Evolutionary conservation across 805 yeast species (phyloP).

Genomic region (Pichia occidentalis): DNA sequence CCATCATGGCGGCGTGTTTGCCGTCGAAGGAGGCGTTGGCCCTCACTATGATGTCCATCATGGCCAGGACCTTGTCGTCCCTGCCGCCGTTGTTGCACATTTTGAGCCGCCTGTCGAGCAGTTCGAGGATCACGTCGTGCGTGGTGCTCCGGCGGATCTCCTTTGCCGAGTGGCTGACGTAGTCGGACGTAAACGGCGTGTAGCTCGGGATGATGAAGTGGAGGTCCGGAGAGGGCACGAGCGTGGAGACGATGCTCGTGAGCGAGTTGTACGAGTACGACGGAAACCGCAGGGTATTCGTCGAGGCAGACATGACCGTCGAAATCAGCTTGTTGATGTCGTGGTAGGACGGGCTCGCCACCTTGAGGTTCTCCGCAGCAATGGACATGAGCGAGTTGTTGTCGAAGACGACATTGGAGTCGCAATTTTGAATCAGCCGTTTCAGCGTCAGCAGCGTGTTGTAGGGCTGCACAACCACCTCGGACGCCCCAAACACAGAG

Average conservation of each 20-base stretch:
- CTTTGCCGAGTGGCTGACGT: constrained; percentile 36
- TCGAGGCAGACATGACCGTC: constrained; percentile 73
- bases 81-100: constrained; percentile 48
- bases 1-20: constrained; percentile 31
- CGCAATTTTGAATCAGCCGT: constrained; percentile 77
- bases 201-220: constrained; percentile 70
- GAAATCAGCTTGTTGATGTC: constrained; percentile 84
- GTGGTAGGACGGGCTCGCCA: constrained; percentile 56
- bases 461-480: constrained; percentile 97
- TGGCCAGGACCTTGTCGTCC: constrained; percentile 48
- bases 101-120: constrained; percentile 69
- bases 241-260: constrained; percentile 71
- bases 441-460: constrained; percentile 78
- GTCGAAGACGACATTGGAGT: constrained; percentile 76
- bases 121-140: constrained; percentile 76
- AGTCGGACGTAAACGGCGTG: constrained; percentile 68
- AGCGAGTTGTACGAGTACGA: constrained; percentile 83
- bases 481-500: constrained; percentile 83
- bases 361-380: constrained; percentile 56
- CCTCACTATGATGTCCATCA: constrained; percentile 65
- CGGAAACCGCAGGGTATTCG: constrained; percentile 80
- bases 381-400: constrained; percentile 75
- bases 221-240: constrained; percentile 80
- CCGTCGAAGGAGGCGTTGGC: constrained; percentile 21
- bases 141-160: constrained; percentile 65